These are phyloP conservation scores for Spathaspora sp. DNA, from an alignment of 805 yeast species.

Conservation along the genomic window DNA sequence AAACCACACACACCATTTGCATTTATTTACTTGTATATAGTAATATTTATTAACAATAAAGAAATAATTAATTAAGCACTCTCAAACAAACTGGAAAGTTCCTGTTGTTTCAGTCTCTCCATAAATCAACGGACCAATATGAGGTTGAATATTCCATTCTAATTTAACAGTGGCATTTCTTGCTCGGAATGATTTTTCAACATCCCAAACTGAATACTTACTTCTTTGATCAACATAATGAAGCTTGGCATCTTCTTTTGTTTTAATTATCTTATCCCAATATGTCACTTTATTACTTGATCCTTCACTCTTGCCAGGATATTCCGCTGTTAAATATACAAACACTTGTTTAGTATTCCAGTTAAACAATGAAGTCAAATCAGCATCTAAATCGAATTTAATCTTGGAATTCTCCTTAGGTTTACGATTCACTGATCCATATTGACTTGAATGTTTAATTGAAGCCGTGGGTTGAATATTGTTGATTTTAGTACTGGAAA, in stretches of 20 bases:
- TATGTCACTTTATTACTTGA: conserved; percentile 69
- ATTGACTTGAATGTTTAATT: conserved; percentile 53
- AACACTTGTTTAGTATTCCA: conserved; percentile 99
- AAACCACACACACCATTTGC: not conserved
- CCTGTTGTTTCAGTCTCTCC: conserved; percentile 46
- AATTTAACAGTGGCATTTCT: conserved; percentile 66
- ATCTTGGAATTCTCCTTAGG: conserved; percentile 76
- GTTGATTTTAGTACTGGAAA: conserved; percentile 34
- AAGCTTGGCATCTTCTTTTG: conserved; percentile 56
- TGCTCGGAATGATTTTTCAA: conserved; percentile 55
- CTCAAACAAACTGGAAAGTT: conserved; percentile 21
- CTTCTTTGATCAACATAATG: conserved; percentile 51
- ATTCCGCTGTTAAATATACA: conserved; percentile 84
- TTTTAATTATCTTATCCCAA: conserved; percentile 83
- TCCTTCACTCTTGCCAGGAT: conserved; percentile 44
- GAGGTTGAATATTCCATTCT: conserved; percentile 92
- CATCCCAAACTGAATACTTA: conserved; percentile 87
- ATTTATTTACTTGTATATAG: not conserved
- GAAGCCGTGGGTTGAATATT: conserved; percentile 37
- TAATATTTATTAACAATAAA: not conserved
- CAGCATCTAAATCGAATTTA: conserved; percentile 68
- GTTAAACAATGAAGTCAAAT: conserved; percentile 76
- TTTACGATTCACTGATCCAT: conserved; percentile 62
- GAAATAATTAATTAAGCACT: not conserved
- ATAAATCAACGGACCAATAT: conserved; percentile 73